Evolutionary conservation across 2,329 filamentous ascomycete genomes (phyloP).

Genomic region (Aureobasidium namibiae): DNA sequence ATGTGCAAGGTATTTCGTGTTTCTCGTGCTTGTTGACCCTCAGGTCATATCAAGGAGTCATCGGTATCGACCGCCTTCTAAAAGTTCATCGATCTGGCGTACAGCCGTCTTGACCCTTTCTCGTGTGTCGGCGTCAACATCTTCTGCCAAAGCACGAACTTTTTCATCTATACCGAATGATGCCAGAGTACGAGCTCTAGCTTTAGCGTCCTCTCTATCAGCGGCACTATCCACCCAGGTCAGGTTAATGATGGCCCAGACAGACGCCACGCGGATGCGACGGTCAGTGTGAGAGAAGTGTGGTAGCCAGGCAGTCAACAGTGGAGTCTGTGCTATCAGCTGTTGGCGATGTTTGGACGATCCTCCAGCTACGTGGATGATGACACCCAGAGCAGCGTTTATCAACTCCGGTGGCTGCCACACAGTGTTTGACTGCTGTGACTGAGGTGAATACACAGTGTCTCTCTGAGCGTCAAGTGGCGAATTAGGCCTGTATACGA

Average conservation of each 20-base stretch:
- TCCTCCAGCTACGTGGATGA: conserved; percentile 83
- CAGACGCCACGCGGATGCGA: conserved; percentile 68
- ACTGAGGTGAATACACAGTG: conserved; percentile 23
- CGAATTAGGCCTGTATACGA: conserved; percentile 26
- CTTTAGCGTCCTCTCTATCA: conserved; percentile 57
- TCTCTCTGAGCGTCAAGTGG: neutral
- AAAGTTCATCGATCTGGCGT: conserved; percentile 53
- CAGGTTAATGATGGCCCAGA: conserved; percentile 79
- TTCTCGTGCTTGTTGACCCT: neutral
- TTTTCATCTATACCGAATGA: conserved; percentile 44
- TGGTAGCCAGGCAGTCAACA: conserved; percentile 64
- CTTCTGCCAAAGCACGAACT: conserved; percentile 32
- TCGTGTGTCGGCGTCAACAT: conserved; percentile 71
- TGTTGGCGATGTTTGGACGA: conserved; percentile 68
- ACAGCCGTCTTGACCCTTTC: conserved; percentile 76
- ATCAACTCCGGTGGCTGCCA: conserved; percentile 56
- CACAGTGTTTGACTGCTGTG: conserved; percentile 33
- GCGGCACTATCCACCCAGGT: conserved; percentile 69
- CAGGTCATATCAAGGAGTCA: conserved; percentile 9
- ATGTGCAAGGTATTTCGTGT: neutral
- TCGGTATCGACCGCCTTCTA: conserved; percentile 15
- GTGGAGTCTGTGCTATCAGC: conserved; percentile 65
- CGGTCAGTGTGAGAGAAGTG: conserved; percentile 66
- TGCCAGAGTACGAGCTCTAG: conserved; percentile 61
- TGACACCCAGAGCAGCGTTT: conserved; percentile 66